Conservation (phyloP, 202 grass and related monocot genomes). For the Schoenoplectus tabernaemontani region DNA sequence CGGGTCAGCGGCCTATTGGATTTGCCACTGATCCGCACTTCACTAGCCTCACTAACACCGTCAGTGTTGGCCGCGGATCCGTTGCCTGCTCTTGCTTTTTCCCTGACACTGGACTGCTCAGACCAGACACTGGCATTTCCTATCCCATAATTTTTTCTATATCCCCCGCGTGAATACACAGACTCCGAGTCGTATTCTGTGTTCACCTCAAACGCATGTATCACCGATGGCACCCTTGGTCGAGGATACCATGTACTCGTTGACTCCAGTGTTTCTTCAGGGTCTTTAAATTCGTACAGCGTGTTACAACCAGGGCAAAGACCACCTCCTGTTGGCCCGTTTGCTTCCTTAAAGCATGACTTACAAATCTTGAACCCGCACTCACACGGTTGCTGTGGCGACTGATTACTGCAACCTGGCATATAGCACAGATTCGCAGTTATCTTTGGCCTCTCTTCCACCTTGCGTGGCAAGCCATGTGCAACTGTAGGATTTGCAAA, state of each 20-base stretch:
- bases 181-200: neutral
- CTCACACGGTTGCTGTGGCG: conserved; percentile 27
- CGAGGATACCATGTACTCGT: neutral
- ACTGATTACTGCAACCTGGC: conserved; percentile 22
- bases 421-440: conserved; percentile 18
- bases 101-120: conserved; percentile 8
- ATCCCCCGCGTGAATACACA: conserved; percentile 5
- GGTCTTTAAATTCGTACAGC: conserved; percentile 1
- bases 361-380: conserved; percentile 33
- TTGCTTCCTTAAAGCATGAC: conserved; percentile 29
- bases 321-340: neutral
- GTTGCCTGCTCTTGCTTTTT: neutral
- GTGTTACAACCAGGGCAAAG: conserved; percentile 29
- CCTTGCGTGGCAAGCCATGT: neutral
- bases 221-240: neutral
- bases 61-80: neutral
- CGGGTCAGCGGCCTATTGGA: conserved; percentile 11
- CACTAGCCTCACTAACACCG: neutral
- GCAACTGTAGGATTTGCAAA: neutral
- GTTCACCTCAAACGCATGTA: conserved; percentile 10
- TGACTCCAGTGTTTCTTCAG: neutral
- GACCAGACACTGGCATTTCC: conserved; percentile 25
- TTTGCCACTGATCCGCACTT: neutral
- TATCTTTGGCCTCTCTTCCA: conserved; percentile 1
- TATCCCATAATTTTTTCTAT: neutral